Evolutionary conservation across 345 rosid genomes (phyloP).

Genomic region (Pistacia integerrima): DNA sequence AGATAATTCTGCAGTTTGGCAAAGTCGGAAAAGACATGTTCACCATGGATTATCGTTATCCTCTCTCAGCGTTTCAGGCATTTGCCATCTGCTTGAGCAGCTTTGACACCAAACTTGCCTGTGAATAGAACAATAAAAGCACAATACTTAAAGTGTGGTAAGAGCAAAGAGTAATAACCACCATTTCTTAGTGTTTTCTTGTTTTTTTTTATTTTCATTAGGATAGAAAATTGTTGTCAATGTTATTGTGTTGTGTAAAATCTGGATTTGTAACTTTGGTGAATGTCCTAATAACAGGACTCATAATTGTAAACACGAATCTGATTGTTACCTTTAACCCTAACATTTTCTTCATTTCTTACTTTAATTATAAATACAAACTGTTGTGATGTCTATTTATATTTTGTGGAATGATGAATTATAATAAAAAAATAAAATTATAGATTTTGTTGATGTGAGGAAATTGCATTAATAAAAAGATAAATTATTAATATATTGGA

Average conservation of each 20-base stretch:
- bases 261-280: conserved; percentile 6
- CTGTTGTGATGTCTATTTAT: too few relatives aligned
- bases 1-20: conserved; percentile 93
- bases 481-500: too few relatives aligned
- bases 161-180: background rate
- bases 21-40: conserved; percentile 97
- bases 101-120: conserved; percentile 97
- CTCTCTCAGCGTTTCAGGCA: conserved; percentile 94
- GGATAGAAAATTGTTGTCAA: conserved; percentile 19
- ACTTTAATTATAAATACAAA: background rate
- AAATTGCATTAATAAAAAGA: too few relatives aligned
- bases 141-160: background rate
- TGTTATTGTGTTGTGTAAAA: conserved; percentile 8
- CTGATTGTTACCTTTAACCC: background rate
- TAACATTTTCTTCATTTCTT: background rate
- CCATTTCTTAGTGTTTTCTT: background rate
- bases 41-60: conserved; percentile 96
- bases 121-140: conserved; percentile 62
- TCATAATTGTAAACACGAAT: conserved; percentile 2
- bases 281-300: conserved; percentile 8
- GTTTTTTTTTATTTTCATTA: background rate
- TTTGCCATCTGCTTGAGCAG: conserved; percentile 98
- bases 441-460: too few relatives aligned
- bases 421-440: too few relatives aligned
- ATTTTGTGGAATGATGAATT: too few relatives aligned